Conservation (phyloP, 139 green algal species). For the Chlorella sp. region DNA sequence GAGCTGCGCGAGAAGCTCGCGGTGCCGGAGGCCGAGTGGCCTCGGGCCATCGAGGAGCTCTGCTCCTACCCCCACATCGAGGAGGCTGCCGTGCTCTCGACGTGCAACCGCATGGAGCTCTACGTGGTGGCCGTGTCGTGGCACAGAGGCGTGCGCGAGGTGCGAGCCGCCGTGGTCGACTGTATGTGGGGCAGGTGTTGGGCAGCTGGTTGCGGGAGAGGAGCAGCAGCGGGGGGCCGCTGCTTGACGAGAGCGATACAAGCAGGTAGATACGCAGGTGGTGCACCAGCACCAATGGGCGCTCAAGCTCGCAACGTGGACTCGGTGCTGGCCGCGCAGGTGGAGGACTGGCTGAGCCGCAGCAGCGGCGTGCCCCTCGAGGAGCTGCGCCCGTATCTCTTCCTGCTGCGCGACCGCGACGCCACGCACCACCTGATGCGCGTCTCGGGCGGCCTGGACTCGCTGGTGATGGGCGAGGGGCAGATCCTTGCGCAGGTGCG, state of each 20-base stretch:
- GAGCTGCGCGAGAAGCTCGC: slow-evolving; percentile 97
- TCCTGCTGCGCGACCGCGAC: slow-evolving; percentile 92
- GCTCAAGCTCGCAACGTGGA: too few species aligned
- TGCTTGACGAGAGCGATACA: too few species aligned
- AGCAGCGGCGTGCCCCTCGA: slow-evolving; percentile 85
- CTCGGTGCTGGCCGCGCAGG: too few species aligned
- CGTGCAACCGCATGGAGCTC: slow-evolving; percentile 99
- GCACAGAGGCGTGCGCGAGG: slow-evolving; percentile 90
- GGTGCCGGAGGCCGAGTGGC: slow-evolving; percentile 92
- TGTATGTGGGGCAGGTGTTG: too few species aligned
- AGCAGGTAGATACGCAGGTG: too few species aligned
- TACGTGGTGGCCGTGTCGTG: slow-evolving; percentile 94
- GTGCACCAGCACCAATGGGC: too few species aligned
- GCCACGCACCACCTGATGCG: slow-evolving; percentile 92
- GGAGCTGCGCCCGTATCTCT: slow-evolving; percentile 91
- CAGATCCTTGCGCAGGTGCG: slow-evolving; percentile 98
- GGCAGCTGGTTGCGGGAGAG: too few species aligned
- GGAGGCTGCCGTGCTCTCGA: slow-evolving; percentile 95
- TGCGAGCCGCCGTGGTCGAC: neutral
- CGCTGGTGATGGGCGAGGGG: slow-evolving; percentile 97
- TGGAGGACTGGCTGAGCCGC: slow-evolving; percentile 97
- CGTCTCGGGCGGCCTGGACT: slow-evolving; percentile 93
- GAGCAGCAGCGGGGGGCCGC: too few species aligned
- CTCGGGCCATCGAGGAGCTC: slow-evolving; percentile 90
- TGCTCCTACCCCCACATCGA: slow-evolving; percentile 93